Conservation (phyloP, 257 asterid species). For the Rehmannia glutinosa region DNA sequence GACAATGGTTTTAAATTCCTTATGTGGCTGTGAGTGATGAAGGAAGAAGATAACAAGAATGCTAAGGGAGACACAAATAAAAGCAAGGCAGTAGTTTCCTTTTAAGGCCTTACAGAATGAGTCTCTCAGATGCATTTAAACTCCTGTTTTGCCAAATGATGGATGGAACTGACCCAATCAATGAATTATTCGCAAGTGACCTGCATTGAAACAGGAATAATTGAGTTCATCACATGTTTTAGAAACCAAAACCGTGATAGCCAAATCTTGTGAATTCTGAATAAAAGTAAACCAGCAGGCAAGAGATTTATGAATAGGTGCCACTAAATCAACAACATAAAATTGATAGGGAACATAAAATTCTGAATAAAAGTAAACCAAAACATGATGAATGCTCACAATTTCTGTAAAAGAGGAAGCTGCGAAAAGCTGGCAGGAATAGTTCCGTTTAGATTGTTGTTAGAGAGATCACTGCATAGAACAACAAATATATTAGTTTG, state of each 20-base stretch:
- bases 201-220: slow-evolving; percentile 43
- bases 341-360: too few species aligned
- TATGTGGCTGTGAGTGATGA: too few species aligned
- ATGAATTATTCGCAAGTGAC: slow-evolving; percentile 64
- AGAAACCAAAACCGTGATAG: too few species aligned
- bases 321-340: slow-evolving; percentile 8
- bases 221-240: too few species aligned
- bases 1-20: too few species aligned
- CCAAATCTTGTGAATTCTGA: too few species aligned
- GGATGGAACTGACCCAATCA: slow-evolving; percentile 82
- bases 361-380: too few species aligned
- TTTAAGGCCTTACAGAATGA: slow-evolving; percentile 68
- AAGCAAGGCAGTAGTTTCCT: not conserved
- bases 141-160: slow-evolving; percentile 74
- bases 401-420: slow-evolving; percentile 72
- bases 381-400: slow-evolving; percentile 49
- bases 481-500: not conserved
- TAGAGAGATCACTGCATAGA: slow-evolving; percentile 65
- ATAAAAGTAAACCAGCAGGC: too few species aligned
- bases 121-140: slow-evolving; percentile 52
- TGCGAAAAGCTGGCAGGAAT: slow-evolving; percentile 74
- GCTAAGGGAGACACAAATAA: too few species aligned
- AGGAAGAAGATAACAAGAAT: too few species aligned
- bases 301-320: slow-evolving; percentile 4
- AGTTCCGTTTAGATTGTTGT: slow-evolving; percentile 72